These are phyloP conservation scores for Arctostaphylos glauca DNA, from an alignment of 148 eudicot species.

Conservation along the genomic window DNA sequence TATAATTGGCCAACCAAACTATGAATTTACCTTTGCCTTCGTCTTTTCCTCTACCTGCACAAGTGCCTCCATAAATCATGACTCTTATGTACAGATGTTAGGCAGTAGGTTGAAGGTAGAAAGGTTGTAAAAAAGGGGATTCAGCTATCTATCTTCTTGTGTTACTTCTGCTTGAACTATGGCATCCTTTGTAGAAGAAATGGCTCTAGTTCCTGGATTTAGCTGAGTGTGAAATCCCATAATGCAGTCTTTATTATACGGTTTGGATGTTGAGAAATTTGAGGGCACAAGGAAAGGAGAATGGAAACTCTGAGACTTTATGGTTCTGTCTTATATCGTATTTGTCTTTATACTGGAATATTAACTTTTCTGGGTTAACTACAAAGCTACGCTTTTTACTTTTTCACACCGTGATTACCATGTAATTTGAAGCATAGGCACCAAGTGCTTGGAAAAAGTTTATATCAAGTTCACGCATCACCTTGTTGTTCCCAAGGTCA, in stretches of 20 bases:
- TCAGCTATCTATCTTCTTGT: background rate
- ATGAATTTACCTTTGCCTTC: background rate
- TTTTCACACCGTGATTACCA: background rate
- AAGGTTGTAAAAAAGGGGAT: background rate
- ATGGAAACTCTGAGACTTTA: background rate
- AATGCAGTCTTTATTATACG: background rate
- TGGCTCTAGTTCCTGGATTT: background rate
- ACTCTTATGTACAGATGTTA: background rate
- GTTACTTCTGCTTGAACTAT: background rate
- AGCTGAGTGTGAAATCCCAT: background rate
- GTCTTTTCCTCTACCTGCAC: background rate
- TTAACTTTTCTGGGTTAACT: background rate
- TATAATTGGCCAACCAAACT: background rate
- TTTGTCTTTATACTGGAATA: background rate
- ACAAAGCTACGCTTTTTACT: background rate
- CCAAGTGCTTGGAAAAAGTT: background rate
- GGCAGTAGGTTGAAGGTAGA: background rate
- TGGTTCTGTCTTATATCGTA: background rate
- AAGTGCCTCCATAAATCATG: background rate
- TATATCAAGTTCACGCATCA: background rate
- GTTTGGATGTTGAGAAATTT: background rate
- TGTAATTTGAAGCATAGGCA: background rate
- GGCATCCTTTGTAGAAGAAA: background rate
- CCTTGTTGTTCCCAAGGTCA: background rate
- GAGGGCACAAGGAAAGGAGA: background rate